Evolutionary conservation across 768 basidiomycete species (phyloP).

Genomic region (Clitopilus hobsonii): DNA sequence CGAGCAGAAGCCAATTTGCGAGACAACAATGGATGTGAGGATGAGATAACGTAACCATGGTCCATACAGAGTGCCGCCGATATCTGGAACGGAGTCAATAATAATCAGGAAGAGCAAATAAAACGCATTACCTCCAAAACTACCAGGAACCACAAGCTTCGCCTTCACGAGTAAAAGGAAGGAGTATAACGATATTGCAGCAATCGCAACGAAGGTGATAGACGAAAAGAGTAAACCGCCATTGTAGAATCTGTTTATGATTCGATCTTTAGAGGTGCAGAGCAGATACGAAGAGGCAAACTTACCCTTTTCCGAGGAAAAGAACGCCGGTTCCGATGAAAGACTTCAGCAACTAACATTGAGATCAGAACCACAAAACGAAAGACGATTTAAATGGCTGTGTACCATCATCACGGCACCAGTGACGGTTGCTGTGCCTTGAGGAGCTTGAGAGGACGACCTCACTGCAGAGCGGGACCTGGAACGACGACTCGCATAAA

Average conservation of each 20-base stretch:
- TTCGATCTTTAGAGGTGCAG: not conserved
- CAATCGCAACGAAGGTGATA: conserved; percentile 74
- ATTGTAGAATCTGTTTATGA: conserved; percentile 73
- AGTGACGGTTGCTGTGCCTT: conserved; percentile 84
- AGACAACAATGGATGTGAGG: conserved; percentile 80
- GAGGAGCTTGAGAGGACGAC: conserved; percentile 50
- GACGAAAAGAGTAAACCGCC: conserved; percentile 91
- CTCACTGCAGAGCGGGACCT: conserved; percentile 54
- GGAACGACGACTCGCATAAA: conserved; percentile 32
- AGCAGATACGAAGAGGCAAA: not conserved
- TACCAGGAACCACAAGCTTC: conserved; percentile 85
- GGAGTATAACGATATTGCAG: conserved; percentile 83
- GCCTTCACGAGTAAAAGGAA: conserved; percentile 89
- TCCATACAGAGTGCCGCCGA: conserved; percentile 90
- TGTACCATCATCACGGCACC: conserved; percentile 92
- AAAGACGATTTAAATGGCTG: conserved; percentile 1
- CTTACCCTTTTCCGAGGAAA: conserved; percentile 86
- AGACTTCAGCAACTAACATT: conserved; percentile 73
- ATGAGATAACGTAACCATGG: conserved; percentile 91
- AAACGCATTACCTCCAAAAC: conserved; percentile 70
- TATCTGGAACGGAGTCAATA: conserved; percentile 73
- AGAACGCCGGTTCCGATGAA: conserved; percentile 96
- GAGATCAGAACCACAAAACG: conserved; percentile 2
- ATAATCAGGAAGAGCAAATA: not conserved
- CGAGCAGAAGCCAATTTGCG: conserved; percentile 83